Evolutionary conservation across 2,329 filamentous ascomycete genomes (phyloP).

Genomic region (Rhinocladiella mackenziei): DNA sequence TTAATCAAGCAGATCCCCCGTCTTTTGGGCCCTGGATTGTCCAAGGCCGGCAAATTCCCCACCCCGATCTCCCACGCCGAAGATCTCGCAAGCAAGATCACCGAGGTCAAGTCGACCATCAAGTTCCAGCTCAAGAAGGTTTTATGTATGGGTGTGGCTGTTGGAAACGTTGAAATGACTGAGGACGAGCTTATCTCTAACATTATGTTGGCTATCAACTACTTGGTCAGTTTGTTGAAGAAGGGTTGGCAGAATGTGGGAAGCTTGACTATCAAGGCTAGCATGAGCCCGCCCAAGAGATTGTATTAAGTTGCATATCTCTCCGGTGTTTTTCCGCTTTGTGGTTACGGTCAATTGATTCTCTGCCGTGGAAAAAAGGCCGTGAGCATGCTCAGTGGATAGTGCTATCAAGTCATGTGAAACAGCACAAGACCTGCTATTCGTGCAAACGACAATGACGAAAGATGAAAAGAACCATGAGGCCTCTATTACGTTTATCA

Average conservation of each 20-base stretch:
- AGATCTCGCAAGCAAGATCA: conserved; percentile 91
- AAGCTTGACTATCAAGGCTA: conserved; percentile 99
- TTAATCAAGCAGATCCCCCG: conserved; percentile 99
- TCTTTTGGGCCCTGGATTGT: conserved; percentile 95
- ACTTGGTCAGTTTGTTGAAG: conserved; percentile 98
- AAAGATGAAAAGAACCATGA: conserved; percentile 4
- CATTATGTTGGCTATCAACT: conserved; percentile 99
- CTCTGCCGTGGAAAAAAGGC: too few relatives aligned
- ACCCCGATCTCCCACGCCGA: conserved; percentile 96
- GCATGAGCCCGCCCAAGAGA: conserved; percentile 98
- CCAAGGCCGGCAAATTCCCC: conserved; percentile 94
- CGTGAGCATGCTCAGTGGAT: not conserved
- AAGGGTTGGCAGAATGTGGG: conserved; percentile 99
- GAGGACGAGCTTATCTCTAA: conserved; percentile 94
- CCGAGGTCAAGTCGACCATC: conserved; percentile 99
- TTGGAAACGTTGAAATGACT: conserved; percentile 97
- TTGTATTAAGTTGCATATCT: conserved; percentile 68
- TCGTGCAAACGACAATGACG: too few relatives aligned
- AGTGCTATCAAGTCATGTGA: not conserved
- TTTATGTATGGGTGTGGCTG: conserved; percentile 98
- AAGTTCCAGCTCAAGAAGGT: conserved; percentile 99
- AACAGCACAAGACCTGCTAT: not conserved
- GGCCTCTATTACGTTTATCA: not conserved
- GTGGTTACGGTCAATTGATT: too few relatives aligned
- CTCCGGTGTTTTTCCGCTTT: too few relatives aligned